Percentiles rank a stretch among this genome's conserved stretches.
These are phyloP conservation scores for Fusarium tupiense DNA, from an alignment of 2,329 filamentous ascomycete genomes.

Conservation along the genomic window DNA sequence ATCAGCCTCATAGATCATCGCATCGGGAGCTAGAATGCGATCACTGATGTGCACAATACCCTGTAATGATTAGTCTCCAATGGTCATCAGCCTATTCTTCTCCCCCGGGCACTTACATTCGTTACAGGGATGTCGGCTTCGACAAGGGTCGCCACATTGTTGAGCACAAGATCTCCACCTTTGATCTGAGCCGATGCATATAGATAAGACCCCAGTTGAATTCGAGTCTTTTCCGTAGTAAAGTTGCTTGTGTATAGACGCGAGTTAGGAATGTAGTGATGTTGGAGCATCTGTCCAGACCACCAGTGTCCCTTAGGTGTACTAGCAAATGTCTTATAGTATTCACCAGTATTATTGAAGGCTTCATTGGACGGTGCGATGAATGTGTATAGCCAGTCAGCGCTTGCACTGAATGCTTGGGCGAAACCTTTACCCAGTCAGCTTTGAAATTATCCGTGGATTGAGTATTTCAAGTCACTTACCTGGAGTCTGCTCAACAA, in stretches of 20 bases:
- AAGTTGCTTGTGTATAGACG: neutral
- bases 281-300: neutral
- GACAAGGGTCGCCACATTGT: neutral
- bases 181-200: neutral
- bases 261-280: neutral
- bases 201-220: neutral
- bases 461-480: neutral
- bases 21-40: neutral
- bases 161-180: neutral
- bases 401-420: neutral
- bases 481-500: neutral
- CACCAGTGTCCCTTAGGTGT: neutral
- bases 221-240: neutral
- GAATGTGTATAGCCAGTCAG: neutral
- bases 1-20: neutral
- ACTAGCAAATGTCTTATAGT: neutral
- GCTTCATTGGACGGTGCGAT: neutral
- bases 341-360: neutral
- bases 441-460: neutral
- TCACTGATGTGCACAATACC: neutral
- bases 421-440: neutral
- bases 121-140: neutral
- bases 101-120: rapidly evolving
- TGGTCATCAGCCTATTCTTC: rapidly evolving
- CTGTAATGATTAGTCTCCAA: neutral